phyloP scores from a whole-genome alignment of 352 stramenopile species.

The Peronospora tabacina region DNA sequence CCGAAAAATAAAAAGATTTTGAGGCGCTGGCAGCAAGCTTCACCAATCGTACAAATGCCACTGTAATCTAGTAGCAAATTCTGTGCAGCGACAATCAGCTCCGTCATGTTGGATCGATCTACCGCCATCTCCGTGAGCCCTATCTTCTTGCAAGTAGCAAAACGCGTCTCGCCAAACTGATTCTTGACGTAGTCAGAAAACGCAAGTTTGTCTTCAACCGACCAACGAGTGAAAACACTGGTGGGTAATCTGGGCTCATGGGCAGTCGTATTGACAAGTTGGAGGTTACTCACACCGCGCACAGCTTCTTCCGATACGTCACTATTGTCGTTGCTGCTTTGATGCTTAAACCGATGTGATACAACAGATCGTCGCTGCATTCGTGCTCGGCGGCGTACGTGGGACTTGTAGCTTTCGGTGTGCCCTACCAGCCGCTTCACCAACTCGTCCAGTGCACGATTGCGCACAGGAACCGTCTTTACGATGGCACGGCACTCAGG shows the following conservation, averaged over 20 bases:
- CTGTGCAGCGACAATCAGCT: conserved; percentile 46
- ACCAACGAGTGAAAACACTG: conserved; percentile 52
- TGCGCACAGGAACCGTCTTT: conserved; percentile 62
- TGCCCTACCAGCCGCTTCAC: conserved; percentile 60
- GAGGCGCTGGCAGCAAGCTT: conserved; percentile 49
- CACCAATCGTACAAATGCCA: conserved; percentile 35
- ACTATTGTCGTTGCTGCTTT: conserved; percentile 9
- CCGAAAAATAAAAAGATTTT: conserved; percentile 75
- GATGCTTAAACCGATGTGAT: conserved; percentile 10
- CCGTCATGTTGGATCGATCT: conserved; percentile 38
- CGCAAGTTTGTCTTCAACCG: conserved; percentile 33
- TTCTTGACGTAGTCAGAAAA: conserved; percentile 39
- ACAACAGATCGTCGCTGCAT: conserved; percentile 22
- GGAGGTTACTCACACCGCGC: conserved; percentile 18
- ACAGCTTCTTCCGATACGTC: conserved; percentile 20
- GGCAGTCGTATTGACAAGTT: conserved; percentile 10
- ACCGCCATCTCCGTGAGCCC: conserved; percentile 59
- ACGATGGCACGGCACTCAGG: conserved; percentile 66
- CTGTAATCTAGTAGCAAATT: conserved; percentile 59
- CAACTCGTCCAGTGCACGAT: conserved; percentile 75
- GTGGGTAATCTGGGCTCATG: conserved; percentile 21
- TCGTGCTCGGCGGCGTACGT: conserved; percentile 29
- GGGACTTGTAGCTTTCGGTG: conserved; percentile 46
- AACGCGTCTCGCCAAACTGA: conserved; percentile 60
- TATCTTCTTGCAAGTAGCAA: conserved; percentile 49